Conservation (phyloP, 495 filamentous ascomycete species). For the Penicillium mononematosum region DNA sequence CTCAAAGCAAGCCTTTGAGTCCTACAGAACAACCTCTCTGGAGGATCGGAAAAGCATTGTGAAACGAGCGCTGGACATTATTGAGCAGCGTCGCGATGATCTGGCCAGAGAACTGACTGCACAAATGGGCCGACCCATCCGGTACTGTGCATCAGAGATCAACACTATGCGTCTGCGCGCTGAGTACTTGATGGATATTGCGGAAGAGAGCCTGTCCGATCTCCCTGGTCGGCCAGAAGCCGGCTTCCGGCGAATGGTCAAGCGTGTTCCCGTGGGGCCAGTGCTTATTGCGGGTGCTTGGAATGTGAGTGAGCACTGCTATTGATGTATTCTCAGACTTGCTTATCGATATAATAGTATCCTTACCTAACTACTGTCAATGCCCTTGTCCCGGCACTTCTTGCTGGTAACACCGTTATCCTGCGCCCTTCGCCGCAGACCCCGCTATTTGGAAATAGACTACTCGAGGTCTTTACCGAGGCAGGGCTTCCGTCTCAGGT, state of each 20-base stretch:
- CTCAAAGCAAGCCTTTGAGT: slow-evolving; percentile 69
- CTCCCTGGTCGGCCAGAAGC: slow-evolving; percentile 77
- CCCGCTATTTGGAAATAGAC: slow-evolving; percentile 79
- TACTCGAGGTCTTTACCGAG: slow-evolving; percentile 71
- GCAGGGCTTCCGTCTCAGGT: slow-evolving; percentile 80
- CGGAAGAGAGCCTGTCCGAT: slow-evolving; percentile 58
- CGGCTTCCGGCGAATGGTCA: slow-evolving; percentile 85
- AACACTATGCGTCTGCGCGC: slow-evolving; percentile 78
- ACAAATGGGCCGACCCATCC: slow-evolving; percentile 93
- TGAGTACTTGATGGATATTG: slow-evolving; percentile 81
- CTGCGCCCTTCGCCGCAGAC: slow-evolving; percentile 93
- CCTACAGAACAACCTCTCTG: slow-evolving; percentile 63
- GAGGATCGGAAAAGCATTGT: slow-evolving; percentile 73
- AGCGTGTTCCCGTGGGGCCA: slow-evolving; percentile 80
- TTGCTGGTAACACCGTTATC: slow-evolving; percentile 86
- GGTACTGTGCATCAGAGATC: slow-evolving; percentile 80
- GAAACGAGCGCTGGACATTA: slow-evolving; percentile 68
- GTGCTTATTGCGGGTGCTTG: slow-evolving; percentile 87
- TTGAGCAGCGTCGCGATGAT: slow-evolving; percentile 68
- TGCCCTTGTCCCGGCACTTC: slow-evolving; percentile 80
- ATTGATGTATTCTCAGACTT: slow-evolving; percentile 8
- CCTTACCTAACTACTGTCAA: slow-evolving; percentile 93
- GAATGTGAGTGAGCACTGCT: slow-evolving; percentile 64
- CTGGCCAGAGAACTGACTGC: slow-evolving; percentile 79
- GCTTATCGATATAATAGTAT: slow-evolving; percentile 56